Conservation (phyloP, 306 rosid genomes). For the Trifolium fragiferum region DNA sequence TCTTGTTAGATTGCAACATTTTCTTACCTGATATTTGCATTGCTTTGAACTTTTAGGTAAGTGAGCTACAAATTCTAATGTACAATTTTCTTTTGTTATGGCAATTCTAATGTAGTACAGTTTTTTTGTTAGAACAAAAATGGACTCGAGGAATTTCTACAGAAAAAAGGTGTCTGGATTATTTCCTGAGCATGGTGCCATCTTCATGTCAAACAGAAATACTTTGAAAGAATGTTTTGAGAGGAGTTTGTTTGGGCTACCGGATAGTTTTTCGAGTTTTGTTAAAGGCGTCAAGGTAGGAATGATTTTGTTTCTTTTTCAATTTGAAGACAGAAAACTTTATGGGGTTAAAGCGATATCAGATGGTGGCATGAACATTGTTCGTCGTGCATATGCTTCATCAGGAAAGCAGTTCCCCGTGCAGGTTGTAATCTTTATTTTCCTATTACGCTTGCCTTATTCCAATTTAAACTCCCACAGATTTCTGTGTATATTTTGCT, state of each 20-base stretch:
- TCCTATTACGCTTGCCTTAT: conserved; percentile 14
- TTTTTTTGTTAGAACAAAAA: conserved; percentile 20
- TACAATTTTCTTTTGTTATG: not conserved
- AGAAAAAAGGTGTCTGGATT: conserved; percentile 18
- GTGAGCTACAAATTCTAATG: no score
- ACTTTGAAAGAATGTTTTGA: conserved; percentile 51
- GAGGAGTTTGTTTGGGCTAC: conserved; percentile 54
- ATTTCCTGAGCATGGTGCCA: conserved; percentile 55
- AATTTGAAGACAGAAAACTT: conserved; percentile 53
- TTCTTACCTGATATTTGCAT: no score
- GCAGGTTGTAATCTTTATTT: conserved; percentile 47
- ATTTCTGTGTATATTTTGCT: not conserved
- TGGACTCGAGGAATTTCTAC: conserved; percentile 27
- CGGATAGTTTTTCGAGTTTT: conserved; percentile 34
- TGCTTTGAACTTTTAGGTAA: no score
- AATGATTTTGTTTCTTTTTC: conserved; percentile 62
- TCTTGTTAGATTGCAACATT: no score
- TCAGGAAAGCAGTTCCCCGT: conserved; percentile 63
- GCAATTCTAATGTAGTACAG: not conserved
- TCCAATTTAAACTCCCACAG: not conserved
- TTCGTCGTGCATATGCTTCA: conserved; percentile 50
- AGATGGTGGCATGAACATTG: conserved; percentile 54
- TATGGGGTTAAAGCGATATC: conserved; percentile 59
- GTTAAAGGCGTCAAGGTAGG: conserved; percentile 53
- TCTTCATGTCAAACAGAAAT: conserved; percentile 58